phyloP scores from a whole-genome alignment of 208 protist genomes.

The Leishmania amazonensis region DNA sequence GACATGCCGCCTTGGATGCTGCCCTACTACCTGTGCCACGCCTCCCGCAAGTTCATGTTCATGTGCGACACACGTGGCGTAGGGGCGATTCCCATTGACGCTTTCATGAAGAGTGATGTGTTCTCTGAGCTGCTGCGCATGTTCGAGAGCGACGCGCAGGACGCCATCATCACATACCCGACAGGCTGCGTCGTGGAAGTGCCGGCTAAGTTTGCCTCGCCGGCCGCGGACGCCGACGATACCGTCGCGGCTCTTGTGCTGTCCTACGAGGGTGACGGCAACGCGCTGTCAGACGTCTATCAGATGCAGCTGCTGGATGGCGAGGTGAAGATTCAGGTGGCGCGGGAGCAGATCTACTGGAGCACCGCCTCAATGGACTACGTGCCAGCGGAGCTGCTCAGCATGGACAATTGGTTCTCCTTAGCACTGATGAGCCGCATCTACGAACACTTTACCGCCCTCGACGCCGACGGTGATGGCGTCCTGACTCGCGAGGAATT shows the following conservation, averaged over 20 bases:
- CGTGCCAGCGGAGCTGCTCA: slow-evolving; percentile 57
- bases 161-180: slow-evolving; percentile 69
- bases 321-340: slow-evolving; percentile 37
- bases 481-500: slow-evolving; percentile 83
- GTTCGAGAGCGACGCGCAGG: slow-evolving; percentile 84
- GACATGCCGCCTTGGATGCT: slow-evolving; percentile 88
- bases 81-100: slow-evolving; percentile 79
- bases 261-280: slow-evolving; percentile 65
- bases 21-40: slow-evolving; percentile 91
- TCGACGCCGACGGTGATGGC: slow-evolving; percentile 87
- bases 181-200: slow-evolving; percentile 82
- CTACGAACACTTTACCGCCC: slow-evolving; percentile 89
- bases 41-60: slow-evolving; percentile 93
- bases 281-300: slow-evolving; percentile 62
- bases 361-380: slow-evolving; percentile 78
- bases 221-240: slow-evolving; percentile 56
- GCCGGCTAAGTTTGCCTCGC: slow-evolving; percentile 34
- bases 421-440: slow-evolving; percentile 82
- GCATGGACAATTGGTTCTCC: slow-evolving; percentile 92
- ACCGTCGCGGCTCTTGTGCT: slow-evolving; percentile 68
- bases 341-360: slow-evolving; percentile 69
- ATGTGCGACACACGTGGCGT: slow-evolving; percentile 86
- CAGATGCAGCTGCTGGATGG: slow-evolving; percentile 54
- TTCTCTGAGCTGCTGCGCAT: slow-evolving; percentile 91
- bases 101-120: slow-evolving; percentile 85